These are phyloP conservation scores for Aspergillus ruber DNA, from an alignment of 2,329 filamentous ascomycete genomes.

Conservation along the genomic window DNA sequence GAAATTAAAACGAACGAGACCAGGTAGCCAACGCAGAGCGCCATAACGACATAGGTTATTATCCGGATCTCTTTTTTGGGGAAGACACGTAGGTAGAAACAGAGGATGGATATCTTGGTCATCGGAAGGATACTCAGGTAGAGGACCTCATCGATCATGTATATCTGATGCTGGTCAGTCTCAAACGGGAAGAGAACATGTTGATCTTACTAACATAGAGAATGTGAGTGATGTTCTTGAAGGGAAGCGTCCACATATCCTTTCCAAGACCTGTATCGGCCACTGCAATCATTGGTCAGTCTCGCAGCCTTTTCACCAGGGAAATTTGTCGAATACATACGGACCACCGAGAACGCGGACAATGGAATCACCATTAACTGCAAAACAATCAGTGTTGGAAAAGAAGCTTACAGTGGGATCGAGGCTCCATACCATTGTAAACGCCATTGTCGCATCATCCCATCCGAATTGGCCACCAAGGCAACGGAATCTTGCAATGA, in stretches of 20 bases:
- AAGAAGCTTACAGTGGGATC: background rate
- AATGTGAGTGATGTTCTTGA: slow-evolving; percentile 38
- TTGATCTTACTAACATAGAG: slow-evolving; percentile 26
- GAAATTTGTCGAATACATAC: slow-evolving; percentile 11
- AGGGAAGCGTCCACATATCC: slow-evolving; percentile 42
- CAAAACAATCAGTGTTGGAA: background rate
- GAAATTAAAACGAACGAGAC: slow-evolving; percentile 30
- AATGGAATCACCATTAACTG: slow-evolving; percentile 17
- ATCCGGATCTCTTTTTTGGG: slow-evolving; percentile 30
- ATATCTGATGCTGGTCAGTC: slow-evolving; percentile 22
- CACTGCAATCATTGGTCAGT: slow-evolving; percentile 24
- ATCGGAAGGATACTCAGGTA: slow-evolving; percentile 26
- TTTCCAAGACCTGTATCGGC: slow-evolving; percentile 35
- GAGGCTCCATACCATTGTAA: slow-evolving; percentile 20
- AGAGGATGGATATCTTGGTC: slow-evolving; percentile 29
- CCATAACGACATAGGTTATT: slow-evolving; percentile 24
- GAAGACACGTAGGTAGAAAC: slow-evolving; percentile 39
- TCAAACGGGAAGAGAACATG: slow-evolving; percentile 13
- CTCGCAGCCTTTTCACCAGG: background rate
- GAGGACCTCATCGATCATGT: slow-evolving; percentile 27
- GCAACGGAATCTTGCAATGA: slow-evolving; percentile 31
- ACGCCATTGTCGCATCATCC: slow-evolving; percentile 36
- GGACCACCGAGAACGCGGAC: slow-evolving; percentile 18
- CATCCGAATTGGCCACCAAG: slow-evolving; percentile 31
- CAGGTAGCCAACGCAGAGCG: slow-evolving; percentile 22